Evolutionary conservation across 2,329 filamentous ascomycete species (phyloP), one percentile per base, ranked within the genome.

Genomic region (Pseudocercospora pini-densiflorae): DNA sequence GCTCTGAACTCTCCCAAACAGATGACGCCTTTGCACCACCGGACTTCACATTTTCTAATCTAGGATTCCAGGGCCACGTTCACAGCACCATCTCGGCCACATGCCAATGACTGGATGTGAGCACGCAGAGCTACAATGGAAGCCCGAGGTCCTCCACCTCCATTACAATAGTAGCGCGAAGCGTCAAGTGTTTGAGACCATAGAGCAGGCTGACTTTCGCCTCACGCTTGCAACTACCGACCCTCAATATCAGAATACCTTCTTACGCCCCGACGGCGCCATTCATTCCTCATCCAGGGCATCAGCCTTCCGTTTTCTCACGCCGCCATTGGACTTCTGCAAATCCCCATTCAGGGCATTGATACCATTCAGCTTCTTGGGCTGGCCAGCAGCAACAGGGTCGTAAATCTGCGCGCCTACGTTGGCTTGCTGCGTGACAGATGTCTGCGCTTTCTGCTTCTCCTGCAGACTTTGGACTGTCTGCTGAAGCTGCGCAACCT

Each of bases 261-360:
- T 33, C n/a, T 49, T 19, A 49, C 45, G 45, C 45, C 45, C 31
- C 31, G 10, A 14, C 31, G 31, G 10, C 31, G 10, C 31, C 31
- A 3, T 33, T 33, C 64, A 70, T 49, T 67, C 70, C 57, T 68
- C 67, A 16, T 68, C 67, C 65, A 72, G 63, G 14, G 55, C 64
- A 40, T 67, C 69, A 9, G 68, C 71, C 68, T 74, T 74, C 27
- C 72, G 68, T 61, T 74, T 73, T 68, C 69, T 72, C 54, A 59
- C 61, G 19, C 45, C 65, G 16, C 64, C 60, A 55, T 59, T 60
- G 31, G 33, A 51, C 49, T 29, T 47, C 27, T 40, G 31, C 31
- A 21, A 24, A 36, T 36, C 3, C n/a, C 59, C 60, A 62, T 62
- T 65, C 8, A 19, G 24, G 29, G 60, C 63, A 54, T 61, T 68